Evolutionary conservation across 345 rosid species (phyloP), one percentile per base, ranked within the genome.

Genomic region (Kandelia obovata): DNA sequence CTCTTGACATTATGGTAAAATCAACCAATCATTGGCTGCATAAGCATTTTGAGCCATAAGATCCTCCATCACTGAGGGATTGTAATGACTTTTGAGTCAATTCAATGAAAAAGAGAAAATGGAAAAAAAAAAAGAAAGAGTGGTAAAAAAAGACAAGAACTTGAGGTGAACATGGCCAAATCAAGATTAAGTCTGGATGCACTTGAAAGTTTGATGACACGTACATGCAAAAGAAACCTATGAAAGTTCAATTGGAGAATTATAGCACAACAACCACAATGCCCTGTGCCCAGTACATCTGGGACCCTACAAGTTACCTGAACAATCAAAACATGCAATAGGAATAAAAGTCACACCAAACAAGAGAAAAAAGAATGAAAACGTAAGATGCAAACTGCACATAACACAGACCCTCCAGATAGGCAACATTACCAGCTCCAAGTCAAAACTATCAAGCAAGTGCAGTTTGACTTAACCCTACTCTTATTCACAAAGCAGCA

Each of bases 1-100:
- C 67, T 80, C 96, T 91, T 73, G 97, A 94, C 99, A 94, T 94
- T 71, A 51, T 84, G 76, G 66, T 51, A 64, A 72, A 65, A 66
- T 73, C 73, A 84, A 74, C 70, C 69, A 65, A 71, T 78, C 67
- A 72, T 79, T 76, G 66, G 79, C 83, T 79, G 80, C 80, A 75
- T 68, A 47, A 68, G 72, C 78, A 23, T 62, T 53, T 8, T 26
- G 37, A 67, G 49, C 49, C 17, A 43, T 43, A 43, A 43, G 49
- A 43, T 43, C 49, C 49, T 43, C 19, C 49, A 43, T 3, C 49
- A 43, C 49, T 5, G 5, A 10, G 28, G 31, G 31, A 56, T 25
- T 21, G 59, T 56, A 27, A 56, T 8, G 16, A 17, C 6, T 51
- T 30, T 65, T 17, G 4, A 21, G 31, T 53, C 6, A 53, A 6